Evolutionary conservation across 2,329 filamentous ascomycete species (phyloP).

Genomic region (Pseudogymnoascus sp.): DNA sequence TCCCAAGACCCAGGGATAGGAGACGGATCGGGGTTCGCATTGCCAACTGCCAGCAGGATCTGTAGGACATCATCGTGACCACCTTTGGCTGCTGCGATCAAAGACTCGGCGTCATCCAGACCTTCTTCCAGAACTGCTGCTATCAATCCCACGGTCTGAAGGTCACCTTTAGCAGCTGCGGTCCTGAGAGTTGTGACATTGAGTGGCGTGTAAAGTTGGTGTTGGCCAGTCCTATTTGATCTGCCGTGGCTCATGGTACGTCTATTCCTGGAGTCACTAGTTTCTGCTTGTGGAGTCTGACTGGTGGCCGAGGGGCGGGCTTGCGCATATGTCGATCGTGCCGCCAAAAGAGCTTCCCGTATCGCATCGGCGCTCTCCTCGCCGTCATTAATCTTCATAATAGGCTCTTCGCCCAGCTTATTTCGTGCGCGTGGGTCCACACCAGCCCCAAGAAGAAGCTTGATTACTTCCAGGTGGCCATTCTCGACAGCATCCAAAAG

Average conservation of each 20-base stretch:
- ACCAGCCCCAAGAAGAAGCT: constrained; percentile 72
- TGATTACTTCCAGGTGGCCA: constrained; percentile 81
- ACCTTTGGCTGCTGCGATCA: constrained; percentile 85
- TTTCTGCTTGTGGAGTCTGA: constrained; percentile 12
- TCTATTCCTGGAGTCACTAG: constrained; percentile 38
- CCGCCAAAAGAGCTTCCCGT: constrained; percentile 57
- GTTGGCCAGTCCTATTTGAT: constrained; percentile 57
- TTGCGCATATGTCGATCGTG: constrained; percentile 46
- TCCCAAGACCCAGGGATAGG: constrained; percentile 55
- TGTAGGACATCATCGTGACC: constrained; percentile 59
- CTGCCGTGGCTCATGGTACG: constrained; percentile 41
- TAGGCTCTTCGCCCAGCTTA: constrained; percentile 82
- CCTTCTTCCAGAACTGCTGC: constrained; percentile 48
- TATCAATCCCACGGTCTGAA: constrained; percentile 53
- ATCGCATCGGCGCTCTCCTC: constrained; percentile 75
- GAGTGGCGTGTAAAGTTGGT: constrained; percentile 54
- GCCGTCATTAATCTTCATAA: constrained; percentile 72
- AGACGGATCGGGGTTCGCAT: constrained; percentile 59
- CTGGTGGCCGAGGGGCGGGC: constrained; percentile 25
- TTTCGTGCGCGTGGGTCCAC: constrained; percentile 90
- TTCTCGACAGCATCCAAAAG: constrained; percentile 96
- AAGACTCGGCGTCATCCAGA: constrained; percentile 70
- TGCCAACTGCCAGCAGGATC: constrained; percentile 40
- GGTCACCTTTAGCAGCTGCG: constrained; percentile 53
- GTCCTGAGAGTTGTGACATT: constrained; percentile 51